Evolutionary conservation across 1,139 yeast genomes (phyloP), one percentile per base, ranked within the genome.

Genomic region (Lodderomyces oxycetoniae): DNA sequence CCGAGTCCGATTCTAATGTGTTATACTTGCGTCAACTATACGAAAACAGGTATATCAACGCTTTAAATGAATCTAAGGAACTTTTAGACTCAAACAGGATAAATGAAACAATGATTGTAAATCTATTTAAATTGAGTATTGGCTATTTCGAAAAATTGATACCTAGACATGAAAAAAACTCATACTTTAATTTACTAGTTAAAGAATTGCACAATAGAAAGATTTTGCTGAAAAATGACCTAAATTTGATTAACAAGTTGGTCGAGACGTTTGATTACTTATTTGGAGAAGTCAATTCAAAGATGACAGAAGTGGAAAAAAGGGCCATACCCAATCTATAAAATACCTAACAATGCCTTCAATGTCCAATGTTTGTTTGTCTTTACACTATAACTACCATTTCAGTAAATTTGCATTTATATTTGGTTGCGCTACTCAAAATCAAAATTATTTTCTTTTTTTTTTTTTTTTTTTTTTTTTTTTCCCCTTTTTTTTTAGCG

Each of bases 141-240:
- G 8, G 9, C 2, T 22, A 26, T 29, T 34, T 38, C 26, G 38
- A 35, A 12, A 31, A 33, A 22, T 22, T 28, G 9, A 21, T 36
- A 6, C 28, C 36, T 5, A n/a, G 15, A 10, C 25, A 35, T 16
- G 38, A 40, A 21, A 29, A 30, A 22, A 26, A 35, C 11, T 30
- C 13, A 2, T 36, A 25, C 10, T 39, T 36, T n/a, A 31, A 23
- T 13, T 23, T 35, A 8, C 26, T 38, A 14, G 22, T 33, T 26
- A 33, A 29, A 11, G 42, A 40, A 22, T 34, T 36, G 10, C 20
- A 33, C n/a, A 30, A 33, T n/a, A 29, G 40, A 14, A 32, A 35
- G 19, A n/a, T 34, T 6, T 27, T 40, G 2, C 30, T 28, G 10
- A 8, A 20, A 5, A 19, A 21, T 19, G 41, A 40, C 31, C 13